Evolutionary conservation across 768 basidiomycete species (phyloP), one percentile per base, ranked within the genome.

Genomic region (Coprinopsis strossmayeri): DNA sequence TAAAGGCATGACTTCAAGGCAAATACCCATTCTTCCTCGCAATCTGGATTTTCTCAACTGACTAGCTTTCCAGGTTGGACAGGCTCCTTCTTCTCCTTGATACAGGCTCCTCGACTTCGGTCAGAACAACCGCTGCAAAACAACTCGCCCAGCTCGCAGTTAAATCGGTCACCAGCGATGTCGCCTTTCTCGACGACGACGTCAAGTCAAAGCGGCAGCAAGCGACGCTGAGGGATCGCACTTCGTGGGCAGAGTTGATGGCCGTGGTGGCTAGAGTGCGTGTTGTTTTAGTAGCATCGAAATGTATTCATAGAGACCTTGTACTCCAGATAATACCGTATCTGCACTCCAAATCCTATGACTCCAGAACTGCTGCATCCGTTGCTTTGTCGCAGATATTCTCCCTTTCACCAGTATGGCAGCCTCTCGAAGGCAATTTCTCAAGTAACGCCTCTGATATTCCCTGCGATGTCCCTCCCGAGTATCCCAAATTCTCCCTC

Each of bases 51-150:
- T 27, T 5, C 23, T 4, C 12, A 49, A 21, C 42, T 35, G 45
- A 34, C 27, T 23, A 38, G 34, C 15, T 23, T 42, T 51, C 42
- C 9, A 95, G 94, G 73, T 83, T 97, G 73, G 96, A 98, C 78
- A 85, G 96, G 67, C 87, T 99, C 71, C 84, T 99, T 64, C 78
- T 91, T 59, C 78, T 99, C 38, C 81, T 99, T 53, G 94, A 97
- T 65, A 93, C 92, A 30, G 96, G 96, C 38, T 94, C 95, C 11
- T 92, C 92, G 2, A 68, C 78, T 34, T 86, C 87, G 43, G 86
- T 99, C 55, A 81, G 94, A 61, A 82, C 82, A 53, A 96, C 96
- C n/a, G 95, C 96, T 0, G 94, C 94, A 3, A 93, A 91, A 59
- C 96, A 99, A 64, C 75, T 99, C 38, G 93, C 93, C 0, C 90